Percentiles rank a stretch among this genome's conserved stretches.
phyloP scores from a whole-genome alignment of 2,329 filamentous ascomycete species.

The Juglanconis oblonga region DNA sequence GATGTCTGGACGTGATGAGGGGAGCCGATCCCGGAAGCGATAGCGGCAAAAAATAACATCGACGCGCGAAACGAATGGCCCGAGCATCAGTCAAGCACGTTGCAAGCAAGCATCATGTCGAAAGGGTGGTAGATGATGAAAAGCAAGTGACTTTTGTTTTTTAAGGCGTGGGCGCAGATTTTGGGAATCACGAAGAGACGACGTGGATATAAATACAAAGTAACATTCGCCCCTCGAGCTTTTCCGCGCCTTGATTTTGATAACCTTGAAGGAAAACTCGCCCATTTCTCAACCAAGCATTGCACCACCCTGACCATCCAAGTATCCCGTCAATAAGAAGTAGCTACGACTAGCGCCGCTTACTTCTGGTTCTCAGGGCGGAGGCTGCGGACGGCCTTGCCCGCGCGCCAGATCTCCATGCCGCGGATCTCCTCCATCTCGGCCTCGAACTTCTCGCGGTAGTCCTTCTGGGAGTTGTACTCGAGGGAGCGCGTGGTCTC shows the following conservation, averaged over 20 bases:
- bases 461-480: conserved; percentile 94
- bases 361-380: conserved; percentile 86
- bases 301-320: conserved; percentile 1
- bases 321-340: not conserved
- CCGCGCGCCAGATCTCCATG: conserved; percentile 98
- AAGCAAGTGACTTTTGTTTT: not conserved
- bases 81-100: no score
- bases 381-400: conserved; percentile 90
- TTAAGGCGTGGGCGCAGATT: conserved; percentile 2
- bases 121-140: not conserved
- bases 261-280: conserved; percentile 2
- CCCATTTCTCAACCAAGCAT: conserved; percentile 14
- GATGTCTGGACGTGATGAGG: not conserved
- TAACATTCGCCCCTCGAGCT: not conserved
- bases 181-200: conserved; percentile 7
- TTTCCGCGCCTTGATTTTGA: not conserved
- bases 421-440: conserved; percentile 99
- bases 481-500: conserved; percentile 97
- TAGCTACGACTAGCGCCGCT: conserved; percentile 21
- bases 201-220: conserved; percentile 15
- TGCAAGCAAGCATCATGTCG: no score
- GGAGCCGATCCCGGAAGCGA: conserved; percentile 16
- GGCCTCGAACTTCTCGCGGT: conserved; percentile 94
- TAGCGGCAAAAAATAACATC: not conserved
- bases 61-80: not conserved